These are phyloP conservation scores for Parastagonospora avenae DNA, from an alignment of 2,329 filamentous ascomycete genomes.

Conservation along the genomic window DNA sequence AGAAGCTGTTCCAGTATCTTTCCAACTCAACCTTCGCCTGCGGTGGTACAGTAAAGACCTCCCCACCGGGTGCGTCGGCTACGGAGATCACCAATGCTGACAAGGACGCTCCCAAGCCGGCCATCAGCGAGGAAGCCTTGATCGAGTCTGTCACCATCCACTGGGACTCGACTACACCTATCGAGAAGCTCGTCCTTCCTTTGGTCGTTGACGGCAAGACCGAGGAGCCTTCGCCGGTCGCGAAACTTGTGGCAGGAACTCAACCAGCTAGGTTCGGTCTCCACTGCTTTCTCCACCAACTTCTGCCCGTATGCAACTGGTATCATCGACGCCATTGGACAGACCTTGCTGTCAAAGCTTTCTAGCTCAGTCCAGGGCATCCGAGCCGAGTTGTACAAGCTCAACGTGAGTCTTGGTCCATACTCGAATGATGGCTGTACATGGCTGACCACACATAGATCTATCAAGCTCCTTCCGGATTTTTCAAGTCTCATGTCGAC, in stretches of 20 bases:
- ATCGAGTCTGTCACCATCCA: conserved; percentile 8
- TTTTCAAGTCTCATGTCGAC: conserved; percentile 60
- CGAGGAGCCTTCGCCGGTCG: not conserved
- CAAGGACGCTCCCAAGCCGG: not conserved
- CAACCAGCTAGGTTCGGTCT: conserved; percentile 58
- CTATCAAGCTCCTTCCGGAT: conserved; percentile 58
- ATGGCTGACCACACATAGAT: conserved; percentile 42
- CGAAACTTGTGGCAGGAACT: conserved; percentile 23
- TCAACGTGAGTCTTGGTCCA: conserved; percentile 51
- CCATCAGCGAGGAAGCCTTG: too few species aligned
- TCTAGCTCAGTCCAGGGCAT: conserved; percentile 39
- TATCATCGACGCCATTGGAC: conserved; percentile 58
- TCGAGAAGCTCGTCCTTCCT: conserved; percentile 7
- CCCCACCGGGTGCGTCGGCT: not conserved
- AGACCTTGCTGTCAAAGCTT: conserved; percentile 50
- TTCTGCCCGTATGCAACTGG: conserved; percentile 60
- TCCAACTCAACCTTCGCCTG: conserved; percentile 4
- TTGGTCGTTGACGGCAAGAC: not conserved
- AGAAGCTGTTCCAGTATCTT: not conserved
- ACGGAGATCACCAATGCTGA: not conserved
- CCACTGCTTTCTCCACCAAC: conserved; percentile 52
- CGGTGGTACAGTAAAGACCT: conserved; percentile 3
- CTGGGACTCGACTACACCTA: conserved; percentile 7
- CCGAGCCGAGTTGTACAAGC: conserved; percentile 61
- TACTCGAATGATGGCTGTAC: not conserved